Conservation (phyloP, 805 yeast genomes). For the Candida namnaoensis region DNA sequence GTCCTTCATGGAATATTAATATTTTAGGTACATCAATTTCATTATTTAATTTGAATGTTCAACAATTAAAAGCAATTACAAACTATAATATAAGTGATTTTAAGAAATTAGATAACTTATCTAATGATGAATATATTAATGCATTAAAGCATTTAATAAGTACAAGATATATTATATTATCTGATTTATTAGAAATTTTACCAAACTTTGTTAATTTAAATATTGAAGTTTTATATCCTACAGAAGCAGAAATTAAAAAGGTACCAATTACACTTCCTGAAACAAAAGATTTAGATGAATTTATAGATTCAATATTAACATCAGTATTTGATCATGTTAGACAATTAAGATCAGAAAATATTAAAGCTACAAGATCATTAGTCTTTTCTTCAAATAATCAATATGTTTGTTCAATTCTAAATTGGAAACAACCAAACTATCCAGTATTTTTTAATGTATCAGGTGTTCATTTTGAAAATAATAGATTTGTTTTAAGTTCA, state of each 20-base stretch:
- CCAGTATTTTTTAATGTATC: constrained; percentile 85
- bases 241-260: constrained; percentile 35
- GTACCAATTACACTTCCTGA: constrained; percentile 30
- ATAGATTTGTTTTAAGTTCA: constrained; percentile 26
- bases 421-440: constrained; percentile 98
- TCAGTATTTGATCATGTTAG: constrained; percentile 74
- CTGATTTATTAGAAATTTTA: constrained; percentile 44
- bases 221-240: constrained; percentile 72
- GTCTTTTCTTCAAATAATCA: constrained; percentile 84
- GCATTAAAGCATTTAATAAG: constrained; percentile 35
- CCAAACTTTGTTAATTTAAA: constrained; percentile 57
- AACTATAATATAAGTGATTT: constrained; percentile 15
- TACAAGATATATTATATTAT: constrained; percentile 50
- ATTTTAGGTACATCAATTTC: constrained; percentile 45
- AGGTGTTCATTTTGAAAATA: constrained; percentile 38
- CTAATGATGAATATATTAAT: constrained; percentile 15
- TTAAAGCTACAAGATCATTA: constrained; percentile 45
- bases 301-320: constrained; percentile 65
- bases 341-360: constrained; percentile 26
- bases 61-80: constrained; percentile 22
- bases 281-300: constrained; percentile 52
- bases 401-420: constrained; percentile 82
- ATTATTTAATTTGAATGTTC: constrained; percentile 42
- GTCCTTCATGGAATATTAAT: constrained; percentile 57
- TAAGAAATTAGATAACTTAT: constrained; percentile 2